phyloP scores from a whole-genome alignment of 371 early-diverging fungal species.

The Zychaea mexicana region DNA sequence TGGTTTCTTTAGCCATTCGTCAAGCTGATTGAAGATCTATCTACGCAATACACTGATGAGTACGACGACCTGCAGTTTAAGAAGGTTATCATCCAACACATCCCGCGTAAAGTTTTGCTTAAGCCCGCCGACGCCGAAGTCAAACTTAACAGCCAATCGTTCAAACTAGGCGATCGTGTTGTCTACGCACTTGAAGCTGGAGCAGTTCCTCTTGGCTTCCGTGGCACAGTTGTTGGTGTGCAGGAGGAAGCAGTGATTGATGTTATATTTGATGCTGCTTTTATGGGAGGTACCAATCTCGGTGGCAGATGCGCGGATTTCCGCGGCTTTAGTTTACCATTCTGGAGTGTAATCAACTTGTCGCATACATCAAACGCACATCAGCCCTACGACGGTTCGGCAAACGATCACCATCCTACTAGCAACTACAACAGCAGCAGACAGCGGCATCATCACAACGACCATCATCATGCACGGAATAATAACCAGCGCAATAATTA shows the following conservation, averaged over 20 bases:
- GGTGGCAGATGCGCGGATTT: slow-evolving; percentile 74
- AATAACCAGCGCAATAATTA: not conserved
- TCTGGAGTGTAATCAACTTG: slow-evolving; percentile 63
- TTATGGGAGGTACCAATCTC: slow-evolving; percentile 81
- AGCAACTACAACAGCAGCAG: not conserved
- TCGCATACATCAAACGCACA: slow-evolving; percentile 31
- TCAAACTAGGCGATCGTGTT: slow-evolving; percentile 89
- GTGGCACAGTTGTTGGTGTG: slow-evolving; percentile 86
- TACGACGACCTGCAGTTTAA: slow-evolving; percentile 48
- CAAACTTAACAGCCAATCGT: slow-evolving; percentile 73
- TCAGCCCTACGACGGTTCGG: slow-evolving; percentile 1
- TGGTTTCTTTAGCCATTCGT: slow-evolving; percentile 33
- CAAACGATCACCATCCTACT: not conserved
- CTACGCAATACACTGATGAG: slow-evolving; percentile 35
- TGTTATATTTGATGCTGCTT: slow-evolving; percentile 82
- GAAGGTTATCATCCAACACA: slow-evolving; percentile 61
- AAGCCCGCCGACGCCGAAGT: slow-evolving; percentile 78
- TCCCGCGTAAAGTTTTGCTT: slow-evolving; percentile 70
- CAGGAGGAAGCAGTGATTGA: slow-evolving; percentile 75
- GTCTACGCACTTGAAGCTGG: slow-evolving; percentile 78
- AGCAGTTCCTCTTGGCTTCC: slow-evolving; percentile 76
- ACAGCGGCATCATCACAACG: not conserved
- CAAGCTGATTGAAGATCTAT: slow-evolving; percentile 56
- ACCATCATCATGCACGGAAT: not conserved
- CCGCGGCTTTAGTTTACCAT: slow-evolving; percentile 69